A percentile compares a stretch with the other conserved stretches of the same genome.
These are phyloP conservation scores for Cordyceps javanica DNA, from an alignment of 2,329 filamentous ascomycete genomes.

Conservation along the genomic window DNA sequence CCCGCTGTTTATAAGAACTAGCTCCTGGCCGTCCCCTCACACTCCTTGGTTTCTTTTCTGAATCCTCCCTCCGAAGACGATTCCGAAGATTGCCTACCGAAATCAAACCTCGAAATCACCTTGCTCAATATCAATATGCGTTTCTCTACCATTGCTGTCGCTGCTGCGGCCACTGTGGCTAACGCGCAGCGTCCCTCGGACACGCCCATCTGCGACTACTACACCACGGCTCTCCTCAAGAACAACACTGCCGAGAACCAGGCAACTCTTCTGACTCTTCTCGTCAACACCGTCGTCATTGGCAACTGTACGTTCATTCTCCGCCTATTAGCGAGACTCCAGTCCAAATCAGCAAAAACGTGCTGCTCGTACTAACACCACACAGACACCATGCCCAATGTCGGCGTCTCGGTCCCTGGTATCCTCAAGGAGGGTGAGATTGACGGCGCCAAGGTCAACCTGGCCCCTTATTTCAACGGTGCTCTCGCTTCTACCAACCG, in stretches of 20 bases:
- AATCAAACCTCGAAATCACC: not conserved
- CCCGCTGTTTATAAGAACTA: conserved; percentile 5
- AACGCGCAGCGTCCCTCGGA: conserved; percentile 42
- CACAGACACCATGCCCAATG: conserved; percentile 47
- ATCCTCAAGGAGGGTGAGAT: conserved; percentile 47
- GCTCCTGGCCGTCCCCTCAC: not conserved
- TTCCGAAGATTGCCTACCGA: not conserved
- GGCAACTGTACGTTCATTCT: conserved; percentile 44
- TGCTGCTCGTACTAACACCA: not conserved
- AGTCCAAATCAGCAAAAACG: no score
- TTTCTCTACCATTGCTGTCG: conserved; percentile 18
- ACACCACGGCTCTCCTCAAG: conserved; percentile 52
- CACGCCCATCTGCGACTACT: conserved; percentile 56
- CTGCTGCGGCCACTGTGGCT: conserved; percentile 17
- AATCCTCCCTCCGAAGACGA: not conserved
- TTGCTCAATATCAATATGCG: conserved; percentile 20
- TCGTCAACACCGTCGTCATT: conserved; percentile 59
- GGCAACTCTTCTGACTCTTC: conserved; percentile 45
- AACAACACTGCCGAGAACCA: conserved; percentile 56
- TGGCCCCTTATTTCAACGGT: conserved; percentile 56
- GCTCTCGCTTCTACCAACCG: conserved; percentile 47
- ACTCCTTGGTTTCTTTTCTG: not conserved
- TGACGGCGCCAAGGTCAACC: conserved; percentile 46
- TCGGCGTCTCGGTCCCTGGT: conserved; percentile 47
- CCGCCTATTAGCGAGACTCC: no score